phyloP scores from a whole-genome alignment of 495 filamentous ascomycete species.

The Haplographium delicatum region DNA sequence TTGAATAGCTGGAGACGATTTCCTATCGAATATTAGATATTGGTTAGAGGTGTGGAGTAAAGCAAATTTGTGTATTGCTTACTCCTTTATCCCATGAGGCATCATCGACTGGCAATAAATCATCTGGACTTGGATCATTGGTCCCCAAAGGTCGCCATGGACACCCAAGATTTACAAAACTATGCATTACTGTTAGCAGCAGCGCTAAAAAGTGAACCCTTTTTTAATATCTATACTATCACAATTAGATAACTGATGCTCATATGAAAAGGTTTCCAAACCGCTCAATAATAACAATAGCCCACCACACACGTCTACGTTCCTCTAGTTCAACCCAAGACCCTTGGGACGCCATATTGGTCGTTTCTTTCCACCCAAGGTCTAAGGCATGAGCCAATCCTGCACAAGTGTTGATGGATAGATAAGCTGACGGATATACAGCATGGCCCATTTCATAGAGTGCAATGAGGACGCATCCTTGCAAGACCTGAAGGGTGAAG shows the following conservation, averaged over 20 bases:
- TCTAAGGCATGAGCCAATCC: constrained; percentile 29
- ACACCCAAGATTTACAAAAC: constrained; percentile 5
- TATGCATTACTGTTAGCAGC: neutral
- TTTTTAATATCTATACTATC: neutral
- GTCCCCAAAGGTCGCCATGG: constrained; percentile 10
- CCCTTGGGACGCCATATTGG: neutral
- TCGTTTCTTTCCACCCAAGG: neutral
- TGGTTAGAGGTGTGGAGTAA: neutral
- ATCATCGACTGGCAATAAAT: constrained; percentile 39
- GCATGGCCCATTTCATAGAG: constrained; percentile 42
- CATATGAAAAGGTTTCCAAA: constrained; percentile 3
- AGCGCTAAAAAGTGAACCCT: no score
- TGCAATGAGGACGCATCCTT: constrained; percentile 35
- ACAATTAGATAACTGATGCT: neutral
- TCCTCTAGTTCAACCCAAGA: constrained; percentile 47
- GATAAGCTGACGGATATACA: constrained; percentile 40
- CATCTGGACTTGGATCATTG: constrained; percentile 33
- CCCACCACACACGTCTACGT: constrained; percentile 44
- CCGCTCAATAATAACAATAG: constrained; percentile 41
- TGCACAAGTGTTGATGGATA: constrained; percentile 35
- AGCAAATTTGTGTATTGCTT: neutral
- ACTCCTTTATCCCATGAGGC: constrained; percentile 31
- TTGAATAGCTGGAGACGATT: constrained; percentile 2
- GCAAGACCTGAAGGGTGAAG: constrained; percentile 36
- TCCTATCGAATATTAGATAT: no score